phyloP scores from a whole-genome alignment of 106 monocot genomes.

The Apostasia ramifera region DNA sequence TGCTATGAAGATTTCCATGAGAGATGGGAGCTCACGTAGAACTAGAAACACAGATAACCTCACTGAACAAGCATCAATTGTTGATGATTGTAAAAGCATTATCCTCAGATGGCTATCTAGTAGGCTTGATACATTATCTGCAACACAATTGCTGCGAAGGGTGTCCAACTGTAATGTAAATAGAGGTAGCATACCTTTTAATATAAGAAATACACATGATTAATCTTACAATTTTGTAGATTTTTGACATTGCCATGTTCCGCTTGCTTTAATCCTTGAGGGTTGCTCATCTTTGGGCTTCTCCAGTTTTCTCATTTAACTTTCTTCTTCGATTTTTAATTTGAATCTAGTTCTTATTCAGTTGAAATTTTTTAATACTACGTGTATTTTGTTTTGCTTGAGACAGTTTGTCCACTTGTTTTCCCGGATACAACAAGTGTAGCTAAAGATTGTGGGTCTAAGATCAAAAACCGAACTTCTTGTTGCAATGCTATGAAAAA shows the following conservation, averaged over 20 bases:
- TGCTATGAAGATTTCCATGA: constrained; percentile 47
- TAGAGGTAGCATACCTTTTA: constrained; percentile 38
- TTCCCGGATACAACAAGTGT: constrained; percentile 67
- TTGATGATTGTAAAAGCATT: constrained; percentile 73
- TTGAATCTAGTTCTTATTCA: too few relatives aligned
- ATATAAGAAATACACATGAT: neutral
- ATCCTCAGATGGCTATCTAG: constrained; percentile 91
- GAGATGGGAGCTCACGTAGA: constrained; percentile 42
- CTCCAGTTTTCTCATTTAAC: too few relatives aligned
- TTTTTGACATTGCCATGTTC: neutral
- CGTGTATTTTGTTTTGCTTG: constrained; percentile 5
- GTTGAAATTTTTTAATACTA: too few relatives aligned
- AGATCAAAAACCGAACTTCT: constrained; percentile 48
- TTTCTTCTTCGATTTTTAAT: too few relatives aligned
- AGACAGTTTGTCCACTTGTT: constrained; percentile 74
- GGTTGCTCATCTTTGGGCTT: too few relatives aligned
- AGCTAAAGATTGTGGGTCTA: constrained; percentile 42
- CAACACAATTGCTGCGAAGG: constrained; percentile 72
- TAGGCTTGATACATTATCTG: constrained; percentile 53
- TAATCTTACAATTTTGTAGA: neutral
- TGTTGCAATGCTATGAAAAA: constrained; percentile 73
- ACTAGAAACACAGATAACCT: constrained; percentile 14
- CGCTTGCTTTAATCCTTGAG: too few relatives aligned
- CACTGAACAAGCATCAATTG: constrained; percentile 20
- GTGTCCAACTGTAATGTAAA: constrained; percentile 96